These are phyloP conservation scores for Amniculicola lignicola DNA, from an alignment of 495 filamentous ascomycete species.

Conservation along the genomic window DNA sequence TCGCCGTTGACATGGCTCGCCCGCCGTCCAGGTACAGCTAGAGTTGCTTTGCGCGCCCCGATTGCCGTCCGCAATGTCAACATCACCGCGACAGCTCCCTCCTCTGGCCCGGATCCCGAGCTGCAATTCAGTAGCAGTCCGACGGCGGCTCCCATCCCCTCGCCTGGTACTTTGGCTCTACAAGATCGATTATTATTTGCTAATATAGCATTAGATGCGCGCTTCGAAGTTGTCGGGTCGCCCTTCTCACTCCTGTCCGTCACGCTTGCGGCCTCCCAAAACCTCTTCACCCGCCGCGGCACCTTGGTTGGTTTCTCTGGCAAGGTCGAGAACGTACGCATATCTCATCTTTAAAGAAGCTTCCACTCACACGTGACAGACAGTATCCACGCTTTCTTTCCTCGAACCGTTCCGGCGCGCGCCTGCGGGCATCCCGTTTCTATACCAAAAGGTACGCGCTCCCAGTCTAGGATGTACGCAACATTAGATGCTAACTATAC, in stretches of 20 bases:
- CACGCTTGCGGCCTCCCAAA: slow-evolving; percentile 85
- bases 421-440: slow-evolving; percentile 78
- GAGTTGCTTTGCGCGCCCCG: slow-evolving; percentile 5
- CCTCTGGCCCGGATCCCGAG: slow-evolving; percentile 28
- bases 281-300: slow-evolving; percentile 84
- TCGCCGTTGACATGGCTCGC: slow-evolving; percentile 8
- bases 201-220: slow-evolving; percentile 63
- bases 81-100: slow-evolving; percentile 41
- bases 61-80: slow-evolving; percentile 35
- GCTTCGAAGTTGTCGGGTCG: slow-evolving; percentile 85
- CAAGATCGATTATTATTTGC: too few species aligned
- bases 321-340: slow-evolving; percentile 75
- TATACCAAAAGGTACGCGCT: slow-evolving; percentile 70
- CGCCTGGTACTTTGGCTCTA: slow-evolving; percentile 29
- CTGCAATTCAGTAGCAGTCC: slow-evolving; percentile 17
- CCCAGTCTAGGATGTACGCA: neutral
- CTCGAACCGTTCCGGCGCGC: slow-evolving; percentile 78
- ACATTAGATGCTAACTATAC: neutral
- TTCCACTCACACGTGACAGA: slow-evolving; percentile 48
- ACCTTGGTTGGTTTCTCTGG: slow-evolving; percentile 88
- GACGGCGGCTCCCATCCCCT: slow-evolving; percentile 11
- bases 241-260: slow-evolving; percentile 92
- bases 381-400: slow-evolving; percentile 78
- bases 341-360: neutral
- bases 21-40: neutral